phyloP scores from a whole-genome alignment of 2,329 filamentous ascomycete genomes.

The Cladosporium sp. region DNA sequence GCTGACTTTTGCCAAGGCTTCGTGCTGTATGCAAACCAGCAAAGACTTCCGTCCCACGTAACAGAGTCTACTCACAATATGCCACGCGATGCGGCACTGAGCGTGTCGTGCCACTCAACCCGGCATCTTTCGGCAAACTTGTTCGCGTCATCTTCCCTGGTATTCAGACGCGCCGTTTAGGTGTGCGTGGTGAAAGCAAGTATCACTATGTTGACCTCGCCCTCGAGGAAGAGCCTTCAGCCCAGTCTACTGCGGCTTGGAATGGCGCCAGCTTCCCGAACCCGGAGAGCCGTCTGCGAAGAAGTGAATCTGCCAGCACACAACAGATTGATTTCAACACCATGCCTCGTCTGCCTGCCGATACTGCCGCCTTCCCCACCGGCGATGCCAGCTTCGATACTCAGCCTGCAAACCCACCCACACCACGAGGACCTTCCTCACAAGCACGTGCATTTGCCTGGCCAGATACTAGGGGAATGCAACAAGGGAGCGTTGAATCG shows the following conservation, averaged over 20 bases:
- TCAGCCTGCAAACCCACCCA: slow-evolving; percentile 23
- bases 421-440: slow-evolving; percentile 37
- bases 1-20: slow-evolving; percentile 58
- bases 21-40: slow-evolving; percentile 67
- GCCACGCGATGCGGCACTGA: slow-evolving; percentile 89
- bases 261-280: slow-evolving; percentile 20
- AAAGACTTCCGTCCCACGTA: slow-evolving; percentile 82
- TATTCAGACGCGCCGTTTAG: slow-evolving; percentile 84
- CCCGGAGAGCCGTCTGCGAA: slow-evolving; percentile 20
- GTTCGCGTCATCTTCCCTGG: slow-evolving; percentile 94
- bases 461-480: slow-evolving; percentile 40
- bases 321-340: slow-evolving; percentile 34
- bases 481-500: slow-evolving; percentile 36
- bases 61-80: slow-evolving; percentile 92
- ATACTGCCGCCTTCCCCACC: slow-evolving; percentile 44
- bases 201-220: slow-evolving; percentile 75
- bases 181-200: slow-evolving; percentile 93
- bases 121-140: slow-evolving; percentile 94
- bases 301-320: slow-evolving; percentile 27
- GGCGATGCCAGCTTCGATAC: slow-evolving; percentile 29
- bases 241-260: slow-evolving; percentile 22
- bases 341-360: slow-evolving; percentile 43
- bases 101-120: slow-evolving; percentile 89
- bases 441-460: slow-evolving; percentile 44
- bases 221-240: slow-evolving; percentile 40